Conservation (phyloP, 2,329 filamentous ascomycete species). For the Tolypocladium ovalisporum region DNA sequence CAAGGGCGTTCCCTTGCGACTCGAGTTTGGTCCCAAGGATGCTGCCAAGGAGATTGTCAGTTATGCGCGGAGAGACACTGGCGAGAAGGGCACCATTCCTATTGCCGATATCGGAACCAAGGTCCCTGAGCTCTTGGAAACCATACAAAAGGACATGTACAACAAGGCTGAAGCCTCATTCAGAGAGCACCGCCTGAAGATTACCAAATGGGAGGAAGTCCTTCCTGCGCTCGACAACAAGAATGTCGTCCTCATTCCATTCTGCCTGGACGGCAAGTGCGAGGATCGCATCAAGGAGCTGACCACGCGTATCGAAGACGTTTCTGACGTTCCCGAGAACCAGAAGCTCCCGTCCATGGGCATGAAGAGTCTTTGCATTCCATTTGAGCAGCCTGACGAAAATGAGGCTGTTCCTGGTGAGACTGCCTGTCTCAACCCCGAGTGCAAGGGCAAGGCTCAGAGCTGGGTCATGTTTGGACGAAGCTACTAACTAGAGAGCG, state of each 20-base stretch:
- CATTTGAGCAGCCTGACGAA: constrained; percentile 75
- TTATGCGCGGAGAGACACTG: constrained; percentile 77
- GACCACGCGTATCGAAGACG: constrained; percentile 64
- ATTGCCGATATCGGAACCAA: constrained; percentile 62
- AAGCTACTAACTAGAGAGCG: constrained; percentile 46
- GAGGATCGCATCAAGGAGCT: constrained; percentile 93
- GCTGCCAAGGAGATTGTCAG: constrained; percentile 76
- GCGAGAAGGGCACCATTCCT: constrained; percentile 70
- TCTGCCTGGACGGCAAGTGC: constrained; percentile 71
- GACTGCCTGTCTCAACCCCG: constrained; percentile 87
- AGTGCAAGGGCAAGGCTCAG: constrained; percentile 66
- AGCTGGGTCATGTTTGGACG: constrained; percentile 90
- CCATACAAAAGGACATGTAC: constrained; percentile 78
- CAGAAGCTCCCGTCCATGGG: constrained; percentile 48
- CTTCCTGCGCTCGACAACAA: constrained; percentile 81
- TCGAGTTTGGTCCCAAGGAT: constrained; percentile 95
- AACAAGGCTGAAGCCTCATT: constrained; percentile 67
- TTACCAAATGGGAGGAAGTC: constrained; percentile 86
- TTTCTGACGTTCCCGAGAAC: constrained; percentile 38
- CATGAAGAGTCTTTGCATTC: constrained; percentile 62
- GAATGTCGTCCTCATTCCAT: constrained; percentile 86
- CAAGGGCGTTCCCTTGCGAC: constrained; percentile 83
- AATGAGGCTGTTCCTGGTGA: constrained; percentile 54
- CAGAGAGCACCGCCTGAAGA: constrained; percentile 65
- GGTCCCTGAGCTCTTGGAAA: constrained; percentile 74